phyloP scores from a whole-genome alignment of 768 basidiomycete genomes.

The Hericium rajendrae region DNA sequence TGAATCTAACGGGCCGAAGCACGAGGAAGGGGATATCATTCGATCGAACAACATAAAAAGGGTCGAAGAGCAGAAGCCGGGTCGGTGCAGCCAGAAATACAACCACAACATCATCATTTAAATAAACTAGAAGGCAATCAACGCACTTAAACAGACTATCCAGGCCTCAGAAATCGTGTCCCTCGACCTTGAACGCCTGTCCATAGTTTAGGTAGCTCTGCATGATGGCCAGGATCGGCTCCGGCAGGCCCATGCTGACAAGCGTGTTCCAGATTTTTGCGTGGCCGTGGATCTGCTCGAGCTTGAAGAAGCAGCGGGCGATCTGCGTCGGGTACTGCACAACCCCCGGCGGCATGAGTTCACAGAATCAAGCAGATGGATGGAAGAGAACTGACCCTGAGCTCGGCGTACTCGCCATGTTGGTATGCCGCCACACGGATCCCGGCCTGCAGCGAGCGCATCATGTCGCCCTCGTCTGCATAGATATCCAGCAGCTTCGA shows the following conservation, averaged over 20 bases:
- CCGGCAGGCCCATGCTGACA: constrained; percentile 89
- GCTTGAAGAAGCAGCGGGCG: constrained; percentile 84
- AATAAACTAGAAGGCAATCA: background rate
- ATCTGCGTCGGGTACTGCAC: constrained; percentile 82
- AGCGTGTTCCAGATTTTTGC: constrained; percentile 91
- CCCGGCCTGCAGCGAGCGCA: constrained; percentile 81
- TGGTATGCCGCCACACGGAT: constrained; percentile 92
- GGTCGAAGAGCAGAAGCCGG: background rate
- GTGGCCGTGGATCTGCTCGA: constrained; percentile 87
- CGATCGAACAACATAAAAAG: background rate
- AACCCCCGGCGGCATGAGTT: constrained; percentile 5
- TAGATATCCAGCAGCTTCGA: constrained; percentile 90
- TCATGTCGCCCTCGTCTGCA: constrained; percentile 93
- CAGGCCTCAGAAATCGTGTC: constrained; percentile 58
- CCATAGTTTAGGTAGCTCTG: constrained; percentile 86
- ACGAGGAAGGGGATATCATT: background rate
- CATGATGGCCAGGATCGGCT: constrained; percentile 87
- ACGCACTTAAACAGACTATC: background rate
- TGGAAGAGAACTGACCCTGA: constrained; percentile 48
- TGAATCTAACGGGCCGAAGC: background rate
- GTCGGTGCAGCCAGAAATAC: background rate
- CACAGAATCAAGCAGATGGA: background rate
- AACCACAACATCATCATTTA: background rate
- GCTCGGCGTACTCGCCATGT: constrained; percentile 82
- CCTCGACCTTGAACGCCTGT: constrained; percentile 79